Evolutionary conservation across 257 asterid species (phyloP), one percentile per base, ranked within the genome.

Genomic region (Solanum microdontum): DNA sequence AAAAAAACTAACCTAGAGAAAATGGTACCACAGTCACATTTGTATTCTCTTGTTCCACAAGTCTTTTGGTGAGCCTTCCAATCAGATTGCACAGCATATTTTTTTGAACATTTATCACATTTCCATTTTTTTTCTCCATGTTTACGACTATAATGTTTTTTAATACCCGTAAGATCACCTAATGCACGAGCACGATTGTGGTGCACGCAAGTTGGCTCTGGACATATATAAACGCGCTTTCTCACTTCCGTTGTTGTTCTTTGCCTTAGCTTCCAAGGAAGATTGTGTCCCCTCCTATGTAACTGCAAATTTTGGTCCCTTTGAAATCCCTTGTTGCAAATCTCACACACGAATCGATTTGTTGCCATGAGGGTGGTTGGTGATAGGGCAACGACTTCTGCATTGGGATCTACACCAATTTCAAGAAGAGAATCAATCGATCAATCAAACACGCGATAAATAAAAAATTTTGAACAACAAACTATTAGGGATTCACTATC

Each of bases 61-160:
- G 98, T 96, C 93, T 96, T 96, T 15, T 94, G 98, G 55, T 96
- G 99, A 45, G 98, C 99, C 87, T 94, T 96, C 98, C 98, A 94
- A 37, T 96, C 99, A 4, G 99, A 96, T 68, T 94, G 98, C 51
- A 96, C 98, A 0, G 98, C 98, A 51, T 96, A 96, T 82, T 92
- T 94, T 87, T 94, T 96, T 0, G 97, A 92, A 77, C 98, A 96
- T 72, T 94, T 94, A 39, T 94, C 98, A 82, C 98, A 96, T 90
- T 96, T 96, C 98, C 98, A 96, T 84, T 96, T 96, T 91, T 96
- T 96, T 92, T 96, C 99, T 1, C 99, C 98, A 51, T 96, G 99
- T 80, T 96, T 96, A 26, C 99, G 85, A 82, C 99, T 94, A 19
- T 88, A 96, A 58, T 96, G 99, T 86, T 96, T 96, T 93, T 96